Percentiles rank a stretch among this genome's conserved stretches.
phyloP scores from a whole-genome alignment of 2,329 filamentous ascomycete genomes.

The Acephala macrosclerotiorum region DNA sequence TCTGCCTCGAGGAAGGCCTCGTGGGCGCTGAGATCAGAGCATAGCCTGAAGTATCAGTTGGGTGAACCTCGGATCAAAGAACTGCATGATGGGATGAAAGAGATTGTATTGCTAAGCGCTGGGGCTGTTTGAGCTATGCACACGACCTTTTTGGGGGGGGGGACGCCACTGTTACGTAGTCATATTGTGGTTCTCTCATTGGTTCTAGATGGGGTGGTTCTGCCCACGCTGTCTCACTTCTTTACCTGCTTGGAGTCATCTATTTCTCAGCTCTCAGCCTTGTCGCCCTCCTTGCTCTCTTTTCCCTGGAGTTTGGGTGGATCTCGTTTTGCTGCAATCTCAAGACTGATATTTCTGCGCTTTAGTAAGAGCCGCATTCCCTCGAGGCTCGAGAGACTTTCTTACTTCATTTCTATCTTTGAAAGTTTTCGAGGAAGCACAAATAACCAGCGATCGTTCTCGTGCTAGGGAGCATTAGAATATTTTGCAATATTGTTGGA shows the following conservation, averaged over 20 bases:
- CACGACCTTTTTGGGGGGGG: not conserved
- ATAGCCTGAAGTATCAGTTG: too few relatives aligned
- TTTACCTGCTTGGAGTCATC: too few relatives aligned
- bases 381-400: too few relatives aligned
- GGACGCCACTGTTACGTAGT: not conserved
- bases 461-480: not conserved
- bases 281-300: not conserved
- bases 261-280: not conserved
- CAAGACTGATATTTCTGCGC: too few relatives aligned
- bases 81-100: not conserved
- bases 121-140: not conserved
- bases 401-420: not conserved
- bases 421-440: not conserved
- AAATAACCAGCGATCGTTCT: not conserved
- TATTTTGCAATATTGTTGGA: not conserved
- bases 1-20: too few relatives aligned
- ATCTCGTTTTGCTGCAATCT: not conserved
- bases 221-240: not conserved
- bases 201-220: not conserved
- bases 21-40: too few relatives aligned
- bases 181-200: not conserved
- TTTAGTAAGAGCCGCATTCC: too few relatives aligned
- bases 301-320: too few relatives aligned
- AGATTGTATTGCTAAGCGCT: too few relatives aligned
- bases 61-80: not conserved